Percentiles rank a stretch among this genome's conserved stretches.
Conservation (phyloP, 768 basidiomycete species). For the Tricholomella constricta region DNA sequence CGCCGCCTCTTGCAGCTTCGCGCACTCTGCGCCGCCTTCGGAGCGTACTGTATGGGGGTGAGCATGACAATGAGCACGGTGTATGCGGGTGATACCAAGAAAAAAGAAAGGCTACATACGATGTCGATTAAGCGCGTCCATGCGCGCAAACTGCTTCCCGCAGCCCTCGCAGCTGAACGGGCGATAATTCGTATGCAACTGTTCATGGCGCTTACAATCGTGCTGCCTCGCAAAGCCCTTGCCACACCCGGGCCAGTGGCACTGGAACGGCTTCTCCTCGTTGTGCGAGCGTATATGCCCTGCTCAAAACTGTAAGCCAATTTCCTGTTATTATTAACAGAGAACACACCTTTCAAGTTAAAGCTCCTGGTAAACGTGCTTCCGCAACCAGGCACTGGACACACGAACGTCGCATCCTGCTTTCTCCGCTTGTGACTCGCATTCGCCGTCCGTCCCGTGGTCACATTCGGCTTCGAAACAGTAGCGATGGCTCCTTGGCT, state of each 20-base stretch:
- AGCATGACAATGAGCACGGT: neutral
- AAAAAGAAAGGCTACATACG: conserved; percentile 50
- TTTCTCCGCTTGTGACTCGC: conserved; percentile 86
- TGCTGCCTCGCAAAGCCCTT: conserved; percentile 95
- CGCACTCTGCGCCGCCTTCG: conserved; percentile 81
- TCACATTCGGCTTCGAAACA: conserved; percentile 80
- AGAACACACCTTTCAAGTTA: conserved; percentile 78
- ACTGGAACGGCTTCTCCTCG: conserved; percentile 93
- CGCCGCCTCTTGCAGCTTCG: conserved; percentile 39
- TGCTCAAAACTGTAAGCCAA: conserved; percentile 21
- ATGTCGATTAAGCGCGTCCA: conserved; percentile 95
- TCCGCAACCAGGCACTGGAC: conserved; percentile 81
- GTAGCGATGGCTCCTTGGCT: neutral
- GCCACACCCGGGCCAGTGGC: conserved; percentile 92
- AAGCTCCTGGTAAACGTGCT: conserved; percentile 92
- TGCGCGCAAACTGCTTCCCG: conserved; percentile 88
- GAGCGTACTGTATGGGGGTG: conserved; percentile 75
- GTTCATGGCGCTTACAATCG: conserved; percentile 96
- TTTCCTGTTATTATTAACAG: neutral
- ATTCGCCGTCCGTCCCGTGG: conserved; percentile 85
- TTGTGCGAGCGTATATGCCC: conserved; percentile 95
- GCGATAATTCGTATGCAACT: conserved; percentile 88
- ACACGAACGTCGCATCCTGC: conserved; percentile 84
- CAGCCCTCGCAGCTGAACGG: conserved; percentile 95
- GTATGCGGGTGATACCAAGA: neutral